These are phyloP conservation scores for Cryptococcus sp. DNA, from an alignment of 1,284 basidiomycete genomes.

Conservation along the genomic window DNA sequence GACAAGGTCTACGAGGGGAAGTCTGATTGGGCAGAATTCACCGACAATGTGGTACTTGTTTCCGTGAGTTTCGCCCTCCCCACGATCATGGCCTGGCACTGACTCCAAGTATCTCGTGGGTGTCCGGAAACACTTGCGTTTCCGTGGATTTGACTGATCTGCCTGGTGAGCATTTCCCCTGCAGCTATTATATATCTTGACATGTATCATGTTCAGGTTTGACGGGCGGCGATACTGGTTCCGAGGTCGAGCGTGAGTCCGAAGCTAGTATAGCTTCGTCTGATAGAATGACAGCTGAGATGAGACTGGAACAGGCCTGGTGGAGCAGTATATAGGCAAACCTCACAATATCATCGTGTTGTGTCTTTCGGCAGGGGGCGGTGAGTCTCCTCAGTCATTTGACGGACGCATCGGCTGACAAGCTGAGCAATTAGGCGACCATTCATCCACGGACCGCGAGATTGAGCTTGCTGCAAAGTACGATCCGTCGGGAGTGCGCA, in stretches of 20 bases:
- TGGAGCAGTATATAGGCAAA: conserved; percentile 19
- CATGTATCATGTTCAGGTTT: conserved; percentile 8
- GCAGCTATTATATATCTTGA: background rate
- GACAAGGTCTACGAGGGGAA: conserved; percentile 1
- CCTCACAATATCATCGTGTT: conserved; percentile 27
- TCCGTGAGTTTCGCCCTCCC: conserved; percentile 13
- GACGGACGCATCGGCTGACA: background rate
- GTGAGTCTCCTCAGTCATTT: conserved; percentile 11
- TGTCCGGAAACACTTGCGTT: conserved; percentile 20
- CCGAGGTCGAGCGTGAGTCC: conserved; percentile 3
- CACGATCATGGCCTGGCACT: background rate
- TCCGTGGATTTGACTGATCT: conserved; percentile 34
- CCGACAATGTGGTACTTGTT: conserved; percentile 27
- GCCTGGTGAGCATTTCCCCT: conserved; percentile 24
- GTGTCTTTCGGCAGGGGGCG: conserved; percentile 23
- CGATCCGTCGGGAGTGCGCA: conserved; percentile 19
- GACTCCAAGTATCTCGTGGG: conserved; percentile 3
- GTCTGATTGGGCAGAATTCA: conserved; percentile 11
- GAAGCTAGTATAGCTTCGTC: too few relatives aligned
- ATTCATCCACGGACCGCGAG: conserved; percentile 6
- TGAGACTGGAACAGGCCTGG: conserved; percentile 9
- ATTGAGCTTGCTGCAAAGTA: conserved; percentile 15
- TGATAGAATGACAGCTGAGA: background rate
- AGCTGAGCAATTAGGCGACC: conserved; percentile 15
- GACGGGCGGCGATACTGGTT: conserved; percentile 4